Evolutionary conservation across 1,139 yeast species (phyloP), one percentile per base, ranked within the genome.

Genomic region (Blastobotrys raffinosifermentans): DNA sequence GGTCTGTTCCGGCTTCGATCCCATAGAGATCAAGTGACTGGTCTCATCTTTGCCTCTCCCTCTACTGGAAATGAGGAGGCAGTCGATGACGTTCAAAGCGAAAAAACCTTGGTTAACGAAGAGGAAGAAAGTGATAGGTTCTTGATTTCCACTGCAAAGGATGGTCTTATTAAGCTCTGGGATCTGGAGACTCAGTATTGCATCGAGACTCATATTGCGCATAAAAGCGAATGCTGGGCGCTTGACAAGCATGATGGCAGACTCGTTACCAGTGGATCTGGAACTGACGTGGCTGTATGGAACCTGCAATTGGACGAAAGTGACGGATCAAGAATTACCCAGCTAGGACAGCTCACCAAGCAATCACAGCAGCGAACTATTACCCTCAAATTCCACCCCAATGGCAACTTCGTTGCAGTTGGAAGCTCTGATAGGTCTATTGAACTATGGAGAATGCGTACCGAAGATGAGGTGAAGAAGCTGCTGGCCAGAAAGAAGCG

Each of bases 191-290:
- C 93, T 9, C 89, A 84, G 56, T 95, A 86, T 57, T 86, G 96
- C 63, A 69, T 87, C 11, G 99, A 91, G 59, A 87, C 97, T 0
- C 97, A 87, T 58, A 77, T 89, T 45, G 96, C 97, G 1, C 96
- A 87, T 56, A 73, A 85, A 11, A 87, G 87, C 46, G 97, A 91
- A 60, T 85, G 96, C 63, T 89, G 97, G 97, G 66, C 85, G 2
- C 58, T 78, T 20, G 63, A 63, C 40, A 39, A 45, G 2, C 57
- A 57, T 17, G 38, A 31, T 9, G 43, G 43, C 19, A 32, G 25
- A 54, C 70, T 50, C 42, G 63, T 87, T 13, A 87, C 96, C 1
- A 72, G 82, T 25, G 93, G 96, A 27, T 73, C 77, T 49, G 87
- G 82, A 46, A 81, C 83, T 46, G 94, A 87, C 57, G 73, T 85